Conservation (phyloP, 1,139 yeast species). For the Saccharomyces hybrid region DNA sequence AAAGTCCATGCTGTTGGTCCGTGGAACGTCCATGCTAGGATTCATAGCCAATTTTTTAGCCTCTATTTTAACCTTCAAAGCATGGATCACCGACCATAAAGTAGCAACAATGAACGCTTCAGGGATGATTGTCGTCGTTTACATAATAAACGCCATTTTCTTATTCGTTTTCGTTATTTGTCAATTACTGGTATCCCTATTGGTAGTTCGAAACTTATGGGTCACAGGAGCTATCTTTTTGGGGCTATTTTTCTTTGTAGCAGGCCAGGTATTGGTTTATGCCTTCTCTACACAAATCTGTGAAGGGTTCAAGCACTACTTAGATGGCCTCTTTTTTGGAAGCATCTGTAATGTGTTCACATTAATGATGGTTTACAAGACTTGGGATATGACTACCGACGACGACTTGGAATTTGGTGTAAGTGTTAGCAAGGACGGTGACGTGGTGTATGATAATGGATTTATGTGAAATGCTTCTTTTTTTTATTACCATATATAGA, state of each 20-base stretch:
- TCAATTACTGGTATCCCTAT: slow-evolving; percentile 62
- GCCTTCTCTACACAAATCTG: slow-evolving; percentile 64
- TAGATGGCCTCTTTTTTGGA: slow-evolving; percentile 86
- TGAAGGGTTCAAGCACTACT: slow-evolving; percentile 66
- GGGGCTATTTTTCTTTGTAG: slow-evolving; percentile 66
- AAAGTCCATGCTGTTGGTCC: slow-evolving; percentile 51
- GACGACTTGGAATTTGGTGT: slow-evolving; percentile 93
- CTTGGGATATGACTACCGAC: slow-evolving; percentile 94
- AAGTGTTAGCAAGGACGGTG: slow-evolving; percentile 34
- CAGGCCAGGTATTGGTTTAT: slow-evolving; percentile 71
- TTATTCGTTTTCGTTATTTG: slow-evolving; percentile 56
- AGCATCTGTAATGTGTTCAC: slow-evolving; percentile 72
- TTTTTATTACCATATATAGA: background rate
- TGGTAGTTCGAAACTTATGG: slow-evolving; percentile 74
- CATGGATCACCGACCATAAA: slow-evolving; percentile 43
- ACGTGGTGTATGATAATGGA: slow-evolving; percentile 21
- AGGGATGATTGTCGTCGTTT: slow-evolving; percentile 61
- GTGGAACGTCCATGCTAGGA: slow-evolving; percentile 43
- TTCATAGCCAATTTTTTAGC: slow-evolving; percentile 62
- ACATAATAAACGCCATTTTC: slow-evolving; percentile 61
- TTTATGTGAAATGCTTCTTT: background rate
- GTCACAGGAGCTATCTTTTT: slow-evolving; percentile 73
- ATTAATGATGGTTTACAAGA: slow-evolving; percentile 90
- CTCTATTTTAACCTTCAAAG: slow-evolving; percentile 62
- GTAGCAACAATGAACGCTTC: slow-evolving; percentile 40